Evolutionary conservation across 164 flowering plant species (phyloP).

Genomic region (Piper betle): DNA sequence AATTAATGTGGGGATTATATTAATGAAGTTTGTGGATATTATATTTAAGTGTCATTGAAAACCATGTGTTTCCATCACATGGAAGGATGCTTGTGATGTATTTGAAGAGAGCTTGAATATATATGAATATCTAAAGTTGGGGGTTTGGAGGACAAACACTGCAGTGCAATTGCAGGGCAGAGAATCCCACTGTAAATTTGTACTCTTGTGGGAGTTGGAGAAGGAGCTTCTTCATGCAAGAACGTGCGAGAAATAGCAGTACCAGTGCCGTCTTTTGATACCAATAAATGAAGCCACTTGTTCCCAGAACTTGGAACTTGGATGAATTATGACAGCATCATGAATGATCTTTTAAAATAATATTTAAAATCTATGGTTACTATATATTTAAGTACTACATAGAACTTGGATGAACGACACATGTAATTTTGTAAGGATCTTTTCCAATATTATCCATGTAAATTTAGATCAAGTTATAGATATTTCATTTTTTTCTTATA

Average conservation of each 20-base stretch:
- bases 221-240: neutral
- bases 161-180: neutral
- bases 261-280: neutral
- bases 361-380: too few relatives aligned
- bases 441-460: too few relatives aligned
- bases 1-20: too few relatives aligned
- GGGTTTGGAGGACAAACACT: conserved; percentile 8
- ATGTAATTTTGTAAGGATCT: too few relatives aligned
- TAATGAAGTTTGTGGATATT: neutral
- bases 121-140: neutral
- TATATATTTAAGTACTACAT: too few relatives aligned
- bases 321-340: neutral
- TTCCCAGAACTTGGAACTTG: neutral
- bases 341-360: neutral
- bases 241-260: neutral
- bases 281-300: neutral
- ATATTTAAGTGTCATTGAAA: neutral
- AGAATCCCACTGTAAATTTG: neutral
- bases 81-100: neutral
- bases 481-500: too few relatives aligned
- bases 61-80: neutral
- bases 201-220: neutral
- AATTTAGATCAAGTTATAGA: too few relatives aligned
- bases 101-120: neutral
- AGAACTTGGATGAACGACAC: too few relatives aligned